A percentile compares a stretch with the other conserved stretches of the same genome.
Conservation (phyloP, 1,284 basidiomycete genomes). For the Ustilago crameri region DNA sequence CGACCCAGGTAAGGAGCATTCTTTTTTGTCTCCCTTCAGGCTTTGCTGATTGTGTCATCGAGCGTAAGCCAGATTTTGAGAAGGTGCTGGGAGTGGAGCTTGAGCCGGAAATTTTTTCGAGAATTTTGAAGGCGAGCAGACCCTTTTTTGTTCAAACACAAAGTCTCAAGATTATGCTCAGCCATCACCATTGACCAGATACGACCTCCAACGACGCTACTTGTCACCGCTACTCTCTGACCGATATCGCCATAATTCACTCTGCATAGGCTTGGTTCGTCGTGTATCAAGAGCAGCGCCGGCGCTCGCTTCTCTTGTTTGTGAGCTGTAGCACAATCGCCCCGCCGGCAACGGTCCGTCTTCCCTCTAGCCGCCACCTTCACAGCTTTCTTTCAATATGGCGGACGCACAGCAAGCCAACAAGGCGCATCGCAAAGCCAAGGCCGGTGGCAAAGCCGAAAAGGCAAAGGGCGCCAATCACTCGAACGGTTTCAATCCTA, state of each 20-base stretch:
- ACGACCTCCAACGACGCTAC: not conserved
- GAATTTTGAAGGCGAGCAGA: slow-evolving; percentile 18
- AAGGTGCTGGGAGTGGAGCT: slow-evolving; percentile 13
- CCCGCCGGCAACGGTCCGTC: not conserved
- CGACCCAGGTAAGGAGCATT: slow-evolving; percentile 51
- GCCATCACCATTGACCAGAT: not conserved
- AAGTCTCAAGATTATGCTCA: not conserved
- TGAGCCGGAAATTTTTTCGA: slow-evolving; percentile 30
- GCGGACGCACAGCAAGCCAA: slow-evolving; percentile 61
- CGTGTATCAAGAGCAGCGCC: slow-evolving; percentile 4
- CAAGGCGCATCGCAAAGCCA: slow-evolving; percentile 60
- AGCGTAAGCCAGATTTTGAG: not conserved
- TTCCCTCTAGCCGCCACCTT: not conserved
- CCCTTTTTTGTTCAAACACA: slow-evolving; percentile 2
- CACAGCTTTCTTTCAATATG: slow-evolving; percentile 29
- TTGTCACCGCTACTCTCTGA: no score
- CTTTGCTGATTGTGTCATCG: slow-evolving; percentile 7
- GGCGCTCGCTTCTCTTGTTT: slow-evolving; percentile 10
- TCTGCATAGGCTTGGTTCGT: no score
- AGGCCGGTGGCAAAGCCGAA: slow-evolving; percentile 60
- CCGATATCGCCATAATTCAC: no score
- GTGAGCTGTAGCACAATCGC: not conserved
- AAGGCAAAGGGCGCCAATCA: slow-evolving; percentile 60
- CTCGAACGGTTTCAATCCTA: slow-evolving; percentile 82
- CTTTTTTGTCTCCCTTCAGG: slow-evolving; percentile 9